phyloP scores from a whole-genome alignment of 352 stramenopile genomes.

The Phytophthora chlamydospora region DNA sequence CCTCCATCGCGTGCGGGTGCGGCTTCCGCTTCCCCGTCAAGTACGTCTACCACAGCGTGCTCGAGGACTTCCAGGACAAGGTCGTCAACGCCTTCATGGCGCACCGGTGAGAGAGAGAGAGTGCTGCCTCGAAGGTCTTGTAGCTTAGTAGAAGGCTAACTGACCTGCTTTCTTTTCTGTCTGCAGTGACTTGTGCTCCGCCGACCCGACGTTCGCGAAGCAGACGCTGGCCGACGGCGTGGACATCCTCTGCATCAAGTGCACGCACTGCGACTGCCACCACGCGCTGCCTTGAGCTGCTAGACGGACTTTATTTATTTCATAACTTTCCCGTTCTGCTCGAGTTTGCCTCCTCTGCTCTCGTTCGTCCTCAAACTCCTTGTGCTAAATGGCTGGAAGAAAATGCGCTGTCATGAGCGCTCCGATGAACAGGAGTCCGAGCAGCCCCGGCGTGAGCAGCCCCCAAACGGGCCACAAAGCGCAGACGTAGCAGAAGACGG shows the following conservation, averaged over 20 bases:
- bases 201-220: constrained; percentile 61
- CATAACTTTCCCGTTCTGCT: not conserved
- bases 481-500: constrained; percentile 77
- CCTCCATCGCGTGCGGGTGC: constrained; percentile 50
- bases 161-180: constrained; percentile 5
- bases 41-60: constrained; percentile 52
- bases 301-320: constrained; percentile 38
- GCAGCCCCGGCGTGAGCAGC: constrained; percentile 89
- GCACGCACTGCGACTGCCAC: constrained; percentile 42
- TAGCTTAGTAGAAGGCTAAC: not conserved
- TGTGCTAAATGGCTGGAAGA: constrained; percentile 79
- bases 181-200: constrained; percentile 48
- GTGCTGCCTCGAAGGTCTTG: not conserved
- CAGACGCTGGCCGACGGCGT: constrained; percentile 24
- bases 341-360: not conserved
- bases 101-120: constrained; percentile 47
- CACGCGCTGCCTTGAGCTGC: constrained; percentile 30
- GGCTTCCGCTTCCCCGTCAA: constrained; percentile 60
- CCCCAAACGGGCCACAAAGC: constrained; percentile 93
- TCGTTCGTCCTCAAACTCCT: not conserved
- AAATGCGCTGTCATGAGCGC: constrained; percentile 95
- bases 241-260: constrained; percentile 51
- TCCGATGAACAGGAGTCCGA: constrained; percentile 91
- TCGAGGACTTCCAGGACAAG: constrained; percentile 71
- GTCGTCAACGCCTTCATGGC: constrained; percentile 59